A percentile compares a stretch with the other conserved stretches of the same genome.
Conservation (phyloP, 1,139 yeast genomes). For the Lodderomyces jiufengensis region DNA sequence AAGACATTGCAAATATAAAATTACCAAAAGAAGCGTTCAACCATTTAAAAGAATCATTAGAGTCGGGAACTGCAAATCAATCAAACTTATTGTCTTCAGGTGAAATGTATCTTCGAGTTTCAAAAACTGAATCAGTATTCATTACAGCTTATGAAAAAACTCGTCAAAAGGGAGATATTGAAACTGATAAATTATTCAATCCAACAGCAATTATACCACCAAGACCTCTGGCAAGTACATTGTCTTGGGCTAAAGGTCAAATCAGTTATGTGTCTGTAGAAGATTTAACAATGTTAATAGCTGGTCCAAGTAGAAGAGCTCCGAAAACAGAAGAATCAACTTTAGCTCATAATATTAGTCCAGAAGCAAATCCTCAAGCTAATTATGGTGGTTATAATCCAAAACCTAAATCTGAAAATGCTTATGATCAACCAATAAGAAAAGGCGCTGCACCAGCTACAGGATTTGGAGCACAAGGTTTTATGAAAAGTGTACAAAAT, state of each 20-base stretch:
- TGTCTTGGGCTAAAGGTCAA: constrained; percentile 84
- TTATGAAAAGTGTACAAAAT: constrained; percentile 48
- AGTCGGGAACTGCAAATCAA: constrained; percentile 20
- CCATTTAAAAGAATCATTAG: constrained; percentile 22
- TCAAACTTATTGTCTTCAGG: constrained; percentile 61
- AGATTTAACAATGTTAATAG: constrained; percentile 57
- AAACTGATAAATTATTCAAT: constrained; percentile 55
- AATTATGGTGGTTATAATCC: constrained; percentile 26
- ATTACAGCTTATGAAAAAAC: constrained; percentile 17
- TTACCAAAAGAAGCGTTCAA: constrained; percentile 32
- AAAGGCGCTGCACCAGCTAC: constrained; percentile 17
- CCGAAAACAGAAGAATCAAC: constrained; percentile 54
- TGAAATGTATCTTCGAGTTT: constrained; percentile 62
- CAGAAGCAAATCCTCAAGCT: constrained; percentile 42
- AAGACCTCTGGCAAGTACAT: constrained; percentile 74
- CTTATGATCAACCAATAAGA: constrained; percentile 50
- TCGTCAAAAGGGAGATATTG: constrained; percentile 15
- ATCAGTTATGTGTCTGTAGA: constrained; percentile 53
- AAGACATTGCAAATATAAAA: constrained; percentile 36
- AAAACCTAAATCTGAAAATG: constrained; percentile 20
- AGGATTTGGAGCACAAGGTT: constrained; percentile 30
- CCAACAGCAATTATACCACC: constrained; percentile 63
- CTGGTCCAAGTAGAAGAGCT: constrained; percentile 57
- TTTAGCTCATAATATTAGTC: constrained; percentile 53
- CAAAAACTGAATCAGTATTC: constrained; percentile 50